A percentile compares a stretch with the other conserved stretches of the same genome.
Evolutionary conservation across 495 filamentous ascomycete genomes (phyloP).

Genomic region (Cairneyella variabilis): DNA sequence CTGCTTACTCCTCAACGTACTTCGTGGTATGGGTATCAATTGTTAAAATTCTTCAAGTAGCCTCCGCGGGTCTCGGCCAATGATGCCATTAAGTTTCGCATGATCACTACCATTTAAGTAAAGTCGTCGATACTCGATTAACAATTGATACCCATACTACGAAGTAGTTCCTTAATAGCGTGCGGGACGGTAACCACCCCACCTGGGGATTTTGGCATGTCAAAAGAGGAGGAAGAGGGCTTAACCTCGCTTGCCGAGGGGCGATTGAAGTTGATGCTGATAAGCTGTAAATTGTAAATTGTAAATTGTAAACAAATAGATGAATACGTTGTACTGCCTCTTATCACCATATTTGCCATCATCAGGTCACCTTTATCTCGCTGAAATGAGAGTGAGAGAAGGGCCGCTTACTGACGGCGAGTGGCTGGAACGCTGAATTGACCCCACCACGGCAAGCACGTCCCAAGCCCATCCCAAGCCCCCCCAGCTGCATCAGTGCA

Average conservation of each 20-base stretch:
- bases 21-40: too few species aligned
- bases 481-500: background rate
- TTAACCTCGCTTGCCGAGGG: background rate
- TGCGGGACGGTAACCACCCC: background rate
- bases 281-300: too few species aligned
- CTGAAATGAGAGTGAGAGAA: background rate
- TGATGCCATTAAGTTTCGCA: too few species aligned
- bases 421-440: background rate
- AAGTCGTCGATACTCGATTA: too few species aligned
- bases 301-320: too few species aligned
- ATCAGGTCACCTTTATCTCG: background rate
- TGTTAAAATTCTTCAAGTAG: too few species aligned
- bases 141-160: too few species aligned
- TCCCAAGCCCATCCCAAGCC: too few species aligned
- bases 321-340: too few species aligned
- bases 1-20: slow-evolving; percentile 5
- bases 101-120: too few species aligned
- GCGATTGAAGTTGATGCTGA: too few species aligned
- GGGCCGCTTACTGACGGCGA: background rate
- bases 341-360: background rate
- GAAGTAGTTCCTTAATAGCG: background rate
- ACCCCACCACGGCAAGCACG: background rate
- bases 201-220: background rate
- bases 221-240: background rate
- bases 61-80: too few species aligned